Conservation (phyloP, 208 protist species). For the Naegleria fowleri region DNA sequence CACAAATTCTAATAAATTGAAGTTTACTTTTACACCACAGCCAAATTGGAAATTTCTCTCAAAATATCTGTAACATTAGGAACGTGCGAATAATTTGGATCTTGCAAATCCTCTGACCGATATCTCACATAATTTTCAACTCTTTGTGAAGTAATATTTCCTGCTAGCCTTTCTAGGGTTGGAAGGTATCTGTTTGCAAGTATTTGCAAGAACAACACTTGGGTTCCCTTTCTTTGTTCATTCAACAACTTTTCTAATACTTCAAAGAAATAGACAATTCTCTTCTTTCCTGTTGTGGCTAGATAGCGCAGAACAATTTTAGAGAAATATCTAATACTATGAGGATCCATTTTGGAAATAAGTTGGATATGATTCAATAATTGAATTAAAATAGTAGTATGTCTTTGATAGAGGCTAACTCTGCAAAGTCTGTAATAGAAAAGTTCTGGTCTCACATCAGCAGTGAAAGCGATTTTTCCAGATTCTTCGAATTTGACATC, state of each 20-base stretch:
- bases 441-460: background rate
- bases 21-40: background rate
- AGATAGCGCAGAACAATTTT: background rate
- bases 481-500: background rate
- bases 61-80: background rate
- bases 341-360: background rate
- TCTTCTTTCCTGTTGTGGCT: background rate
- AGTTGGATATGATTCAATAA: background rate
- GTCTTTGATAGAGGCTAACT: background rate
- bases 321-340: background rate
- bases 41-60: background rate
- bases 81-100: background rate
- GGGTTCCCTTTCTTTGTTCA: background rate
- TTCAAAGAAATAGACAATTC: conserved; percentile 5
- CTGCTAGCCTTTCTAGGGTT: background rate
- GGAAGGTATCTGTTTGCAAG: background rate
- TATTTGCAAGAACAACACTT: background rate
- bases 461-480: background rate
- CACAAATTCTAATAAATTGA: background rate
- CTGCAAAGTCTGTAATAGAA: background rate
- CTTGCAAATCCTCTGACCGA: background rate
- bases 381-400: background rate
- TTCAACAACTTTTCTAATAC: background rate
- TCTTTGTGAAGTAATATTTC: background rate
- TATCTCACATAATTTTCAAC: background rate